Evolutionary conservation across 805 yeast species (phyloP).

Genomic region (Groenewaldozyma tartarivorans): DNA sequence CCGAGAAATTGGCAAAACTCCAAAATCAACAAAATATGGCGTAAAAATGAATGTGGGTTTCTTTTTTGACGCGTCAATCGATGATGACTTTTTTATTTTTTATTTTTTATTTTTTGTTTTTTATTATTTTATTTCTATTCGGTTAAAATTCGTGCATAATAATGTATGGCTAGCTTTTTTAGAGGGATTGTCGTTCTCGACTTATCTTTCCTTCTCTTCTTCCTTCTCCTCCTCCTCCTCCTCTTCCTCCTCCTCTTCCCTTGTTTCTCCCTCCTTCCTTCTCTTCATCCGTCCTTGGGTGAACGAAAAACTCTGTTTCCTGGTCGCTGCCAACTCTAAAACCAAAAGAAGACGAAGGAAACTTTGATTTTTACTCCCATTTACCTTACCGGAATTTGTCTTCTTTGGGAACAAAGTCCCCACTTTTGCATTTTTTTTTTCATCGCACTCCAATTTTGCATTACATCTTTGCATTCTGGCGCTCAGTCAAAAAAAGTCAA

Average conservation of each 20-base stretch:
- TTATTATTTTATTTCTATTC: constrained; percentile 1
- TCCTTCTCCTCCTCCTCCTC: background rate
- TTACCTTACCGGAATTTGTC: too few species aligned
- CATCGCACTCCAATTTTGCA: too few species aligned
- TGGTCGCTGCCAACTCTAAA: background rate
- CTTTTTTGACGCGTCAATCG: too few species aligned
- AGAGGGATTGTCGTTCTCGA: background rate
- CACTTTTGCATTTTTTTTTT: too few species aligned
- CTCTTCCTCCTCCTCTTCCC: background rate
- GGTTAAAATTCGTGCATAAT: background rate
- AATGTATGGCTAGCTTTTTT: background rate
- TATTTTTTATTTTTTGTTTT: constrained; percentile 2
- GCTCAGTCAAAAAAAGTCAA: too few species aligned
- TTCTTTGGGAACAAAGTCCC: too few species aligned
- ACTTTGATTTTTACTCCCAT: too few species aligned
- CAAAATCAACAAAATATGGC: too few species aligned
- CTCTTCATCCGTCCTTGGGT: background rate
- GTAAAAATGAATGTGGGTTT: too few species aligned
- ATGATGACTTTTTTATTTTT: too few species aligned
- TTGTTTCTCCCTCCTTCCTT: background rate
- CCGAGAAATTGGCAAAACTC: too few species aligned
- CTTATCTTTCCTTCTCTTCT: background rate
- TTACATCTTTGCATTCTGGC: too few species aligned
- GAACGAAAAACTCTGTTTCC: background rate
- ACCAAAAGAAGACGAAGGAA: background rate